Evolutionary conservation across 1,284 basidiomycete species (phyloP), one percentile per base, ranked within the genome.

Genomic region (Earliella scabrosa): DNA sequence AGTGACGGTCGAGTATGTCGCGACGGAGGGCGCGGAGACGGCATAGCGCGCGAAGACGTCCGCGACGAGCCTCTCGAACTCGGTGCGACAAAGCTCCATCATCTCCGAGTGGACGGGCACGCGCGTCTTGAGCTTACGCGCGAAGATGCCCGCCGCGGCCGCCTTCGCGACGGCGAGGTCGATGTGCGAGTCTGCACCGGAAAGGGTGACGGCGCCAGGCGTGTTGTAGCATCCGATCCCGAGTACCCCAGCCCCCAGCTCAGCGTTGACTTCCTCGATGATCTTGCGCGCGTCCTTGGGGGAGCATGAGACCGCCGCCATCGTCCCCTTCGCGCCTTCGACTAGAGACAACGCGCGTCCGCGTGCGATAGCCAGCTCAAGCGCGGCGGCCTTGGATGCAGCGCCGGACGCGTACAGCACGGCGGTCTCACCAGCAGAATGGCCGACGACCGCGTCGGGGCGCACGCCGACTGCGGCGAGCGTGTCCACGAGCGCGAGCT

Each of bases 331-430:
- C n/a, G 66, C 55, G 16, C 58, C 50, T 54, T 79, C 75, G 2
- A 71, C 60, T 0, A 70, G 47, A 0, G 66, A 50, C 62, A 80
- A 69, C 3, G 75, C 72, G n/a, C 56, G 59, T 1, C 73, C 74
- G 14, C 77, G 70, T 41, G 69, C 70, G 31, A 79, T 74, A 1
- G 77, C 71, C 2, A 80, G 49, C 60, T 77, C 64, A 16, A 81
- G 49, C 1, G 74, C 74, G 71, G 79, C 71, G 7, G 63, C 71
- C 52, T 71, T 73, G 1, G 50, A 57, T 1, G 64, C 71, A 5
- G 77, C 73, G 5, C 78, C 78, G 3, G 73, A 77, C 0, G 76
- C 75, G 55, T 79, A 80, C 1, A 79, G 47, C 13, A 78, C 54
- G 0, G 76, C 74, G 1, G 77, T 75, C 59, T 81, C 79, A 2